Base-by-base conservation (phyloP, 306 rosid genomes). In the Casuarina glauca region DNA sequence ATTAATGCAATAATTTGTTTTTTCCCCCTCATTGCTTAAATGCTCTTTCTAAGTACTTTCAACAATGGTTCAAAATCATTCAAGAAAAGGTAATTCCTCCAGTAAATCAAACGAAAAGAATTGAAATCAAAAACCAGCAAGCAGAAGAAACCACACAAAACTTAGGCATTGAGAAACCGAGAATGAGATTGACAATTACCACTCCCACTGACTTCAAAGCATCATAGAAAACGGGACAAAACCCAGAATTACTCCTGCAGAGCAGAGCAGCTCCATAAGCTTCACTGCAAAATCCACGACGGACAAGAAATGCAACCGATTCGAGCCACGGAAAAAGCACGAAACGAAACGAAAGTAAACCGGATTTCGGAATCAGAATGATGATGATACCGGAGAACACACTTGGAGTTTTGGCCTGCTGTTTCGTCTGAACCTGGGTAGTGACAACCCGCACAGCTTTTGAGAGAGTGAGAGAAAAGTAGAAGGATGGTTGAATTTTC, bases 391-490 rank as follows among this genome's bases (percentile, higher is more conserved):
- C 42, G 42, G 45, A 63, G 9, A n/a, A 5, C 26, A 20, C 26
- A 20, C 26, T 20, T 20, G 26, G 26, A 20, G 26, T 20, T 20
- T 20, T 20, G 26, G 26, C 26, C 26, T 20, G 26, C 26, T 20
- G 12, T 46, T 0, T 9, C 12, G 51, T 46, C 10, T 46, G 51
- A 66, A 41, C n/a, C 15, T 17, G 71, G 35, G 71, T 61, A 66
- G 5, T 42, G 71, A 41, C 16, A 61, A 74, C 63, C 44, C 64
- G 74, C 74, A 62, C 54, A 76, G 77, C 50, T 42, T 52, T 50
- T 70, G 12, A 66, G 70, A 39, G 48, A 4, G 70, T 20, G 26
- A 20, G 26, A 20, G 26, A 20, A 20, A 20, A 20, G 26, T 20
- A 20, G 26, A 20, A 20, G 26, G 26, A 20, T 20, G 26, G 26